Conservation (phyloP, 352 stramenopile genomes). For the Globisporangium alternatum region DNA sequence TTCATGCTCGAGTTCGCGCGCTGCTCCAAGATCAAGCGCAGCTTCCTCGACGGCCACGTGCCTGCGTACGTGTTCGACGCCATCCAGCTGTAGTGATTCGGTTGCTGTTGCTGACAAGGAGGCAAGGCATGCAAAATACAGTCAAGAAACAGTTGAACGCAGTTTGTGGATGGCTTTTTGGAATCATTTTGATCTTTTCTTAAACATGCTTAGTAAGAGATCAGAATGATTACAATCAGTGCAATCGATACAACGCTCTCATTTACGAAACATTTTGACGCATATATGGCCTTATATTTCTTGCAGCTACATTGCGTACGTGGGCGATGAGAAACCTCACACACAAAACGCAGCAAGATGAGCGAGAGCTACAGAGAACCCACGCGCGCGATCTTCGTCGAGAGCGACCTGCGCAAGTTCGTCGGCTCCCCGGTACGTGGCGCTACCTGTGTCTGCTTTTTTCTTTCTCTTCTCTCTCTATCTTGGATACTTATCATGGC, state of each 20-base stretch:
- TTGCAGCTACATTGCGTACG: not conserved
- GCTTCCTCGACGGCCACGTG: constrained; percentile 77
- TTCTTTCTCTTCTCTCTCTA: not conserved
- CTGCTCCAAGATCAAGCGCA: constrained; percentile 81
- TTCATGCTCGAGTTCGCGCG: constrained; percentile 89
- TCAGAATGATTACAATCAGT: not conserved
- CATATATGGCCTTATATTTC: not conserved
- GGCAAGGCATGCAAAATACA: not conserved
- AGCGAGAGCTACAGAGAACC: constrained; percentile 46
- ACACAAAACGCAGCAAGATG: constrained; percentile 7
- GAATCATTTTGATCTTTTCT: not conserved
- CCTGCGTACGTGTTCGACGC: constrained; percentile 90
- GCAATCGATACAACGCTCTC: no score
- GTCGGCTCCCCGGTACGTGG: constrained; percentile 53
- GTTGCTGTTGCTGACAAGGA: not conserved
- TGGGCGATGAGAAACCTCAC: not conserved
- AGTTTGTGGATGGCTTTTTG: not conserved
- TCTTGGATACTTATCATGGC: not conserved
- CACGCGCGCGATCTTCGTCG: constrained; percentile 74
- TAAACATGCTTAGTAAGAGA: not conserved
- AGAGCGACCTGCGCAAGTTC: constrained; percentile 69
- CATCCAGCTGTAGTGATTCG: constrained; percentile 52
- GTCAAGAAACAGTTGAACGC: not conserved
- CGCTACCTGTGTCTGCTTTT: not conserved
- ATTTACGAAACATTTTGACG: not conserved